A percentile compares a stretch with the other conserved stretches of the same genome.
Conservation (phyloP, 192 early-diverging fungal species). For the Thamnidium elegans region DNA sequence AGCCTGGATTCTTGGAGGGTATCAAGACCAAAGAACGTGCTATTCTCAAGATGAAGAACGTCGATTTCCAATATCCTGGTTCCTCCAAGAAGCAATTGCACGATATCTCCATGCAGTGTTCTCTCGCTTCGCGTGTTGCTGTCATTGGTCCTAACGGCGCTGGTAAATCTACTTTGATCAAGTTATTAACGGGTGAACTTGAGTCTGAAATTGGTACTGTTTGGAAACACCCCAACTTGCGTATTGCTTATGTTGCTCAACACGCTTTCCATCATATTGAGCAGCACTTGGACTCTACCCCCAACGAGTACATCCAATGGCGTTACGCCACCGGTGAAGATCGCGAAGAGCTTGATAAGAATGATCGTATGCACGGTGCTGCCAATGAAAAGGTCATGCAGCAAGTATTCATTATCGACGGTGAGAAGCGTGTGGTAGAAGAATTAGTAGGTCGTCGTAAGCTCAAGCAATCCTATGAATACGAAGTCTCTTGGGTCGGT, state of each 20-base stretch:
- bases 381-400: slow-evolving; percentile 62
- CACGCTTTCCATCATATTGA: slow-evolving; percentile 88
- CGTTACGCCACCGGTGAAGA: slow-evolving; percentile 79
- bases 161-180: slow-evolving; percentile 69
- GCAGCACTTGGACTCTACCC: slow-evolving; percentile 76
- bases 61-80: slow-evolving; percentile 71
- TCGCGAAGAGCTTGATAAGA: slow-evolving; percentile 72
- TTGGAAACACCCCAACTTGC: slow-evolving; percentile 82
- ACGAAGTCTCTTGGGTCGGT: slow-evolving; percentile 75
- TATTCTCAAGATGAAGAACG: slow-evolving; percentile 74
- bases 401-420: slow-evolving; percentile 51
- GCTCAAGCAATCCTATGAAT: slow-evolving; percentile 79
- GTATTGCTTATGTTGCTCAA: slow-evolving; percentile 86
- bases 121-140: slow-evolving; percentile 75
- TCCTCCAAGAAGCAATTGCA: slow-evolving; percentile 53
- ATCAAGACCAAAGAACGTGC: slow-evolving; percentile 75
- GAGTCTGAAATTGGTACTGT: slow-evolving; percentile 70
- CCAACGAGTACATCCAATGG: slow-evolving; percentile 85
- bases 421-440: slow-evolving; percentile 65
- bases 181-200: slow-evolving; percentile 77
- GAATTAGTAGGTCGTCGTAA: slow-evolving; percentile 69
- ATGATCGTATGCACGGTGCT: slow-evolving; percentile 61
- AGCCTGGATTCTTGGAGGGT: slow-evolving; percentile 71
- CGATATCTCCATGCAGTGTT: slow-evolving; percentile 62
- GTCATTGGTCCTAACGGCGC: slow-evolving; percentile 78